phyloP scores from a whole-genome alignment of 768 basidiomycete species.

The Suillus plorans region DNA sequence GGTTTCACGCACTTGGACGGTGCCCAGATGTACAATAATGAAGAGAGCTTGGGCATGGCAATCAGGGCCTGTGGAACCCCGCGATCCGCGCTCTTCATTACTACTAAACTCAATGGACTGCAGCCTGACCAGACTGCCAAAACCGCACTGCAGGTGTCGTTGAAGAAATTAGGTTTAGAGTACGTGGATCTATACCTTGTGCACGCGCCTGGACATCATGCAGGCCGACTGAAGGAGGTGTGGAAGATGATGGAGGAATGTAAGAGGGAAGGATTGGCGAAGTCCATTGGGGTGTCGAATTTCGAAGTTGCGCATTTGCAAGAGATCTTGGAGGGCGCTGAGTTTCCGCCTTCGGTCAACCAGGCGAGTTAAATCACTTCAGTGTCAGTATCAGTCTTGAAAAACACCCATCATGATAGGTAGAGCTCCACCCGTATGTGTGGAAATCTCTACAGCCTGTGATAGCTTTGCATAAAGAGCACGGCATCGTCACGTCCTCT shows the following conservation, averaged over 20 bases:
- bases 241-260: slow-evolving; percentile 63
- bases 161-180: slow-evolving; percentile 36
- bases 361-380: slow-evolving; percentile 43
- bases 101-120: slow-evolving; percentile 53
- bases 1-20: slow-evolving; percentile 25
- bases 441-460: slow-evolving; percentile 28
- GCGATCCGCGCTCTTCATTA: slow-evolving; percentile 43
- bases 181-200: slow-evolving; percentile 47
- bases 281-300: slow-evolving; percentile 67
- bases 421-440: slow-evolving; percentile 67
- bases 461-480: slow-evolving; percentile 18
- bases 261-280: slow-evolving; percentile 41
- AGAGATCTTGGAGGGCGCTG: slow-evolving; percentile 47
- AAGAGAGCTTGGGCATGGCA: slow-evolving; percentile 35
- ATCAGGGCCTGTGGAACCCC: slow-evolving; percentile 30
- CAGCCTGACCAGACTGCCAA: slow-evolving; percentile 48
- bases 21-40: slow-evolving; percentile 12
- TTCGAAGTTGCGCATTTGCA: slow-evolving; percentile 55
- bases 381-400: not conserved
- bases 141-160: slow-evolving; percentile 4
- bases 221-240: slow-evolving; percentile 29
- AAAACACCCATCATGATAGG: slow-evolving; percentile 33
- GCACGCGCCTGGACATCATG: slow-evolving; percentile 33
- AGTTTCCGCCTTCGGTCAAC: slow-evolving; percentile 65
- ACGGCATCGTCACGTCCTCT: slow-evolving; percentile 24